Percentiles rank a stretch among this genome's conserved stretches.
Conservation (phyloP, 1,139 yeast species). For the Geotrichum bryndzae region DNA sequence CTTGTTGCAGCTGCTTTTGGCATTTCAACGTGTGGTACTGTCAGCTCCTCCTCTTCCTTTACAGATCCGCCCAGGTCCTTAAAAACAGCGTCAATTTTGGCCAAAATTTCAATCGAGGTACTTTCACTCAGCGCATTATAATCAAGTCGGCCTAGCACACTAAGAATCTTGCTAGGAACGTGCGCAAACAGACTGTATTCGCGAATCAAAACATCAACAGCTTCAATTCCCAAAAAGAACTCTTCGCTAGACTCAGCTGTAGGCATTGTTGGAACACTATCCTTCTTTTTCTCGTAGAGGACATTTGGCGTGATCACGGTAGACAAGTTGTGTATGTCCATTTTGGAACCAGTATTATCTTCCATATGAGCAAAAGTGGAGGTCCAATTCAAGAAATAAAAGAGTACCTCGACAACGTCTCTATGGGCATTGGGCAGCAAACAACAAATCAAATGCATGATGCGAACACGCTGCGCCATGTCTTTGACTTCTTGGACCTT, state of each 20-base stretch:
- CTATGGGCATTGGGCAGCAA: slow-evolving; percentile 78
- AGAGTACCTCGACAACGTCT: slow-evolving; percentile 78
- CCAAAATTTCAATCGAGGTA: not conserved
- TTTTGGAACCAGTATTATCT: slow-evolving; percentile 67
- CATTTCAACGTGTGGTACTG: slow-evolving; percentile 2
- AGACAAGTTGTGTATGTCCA: slow-evolving; percentile 93
- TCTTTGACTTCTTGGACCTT: slow-evolving; percentile 54
- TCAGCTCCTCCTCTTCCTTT: not conserved
- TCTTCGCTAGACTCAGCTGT: slow-evolving; percentile 49
- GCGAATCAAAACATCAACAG: slow-evolving; percentile 77
- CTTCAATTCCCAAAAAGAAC: slow-evolving; percentile 75
- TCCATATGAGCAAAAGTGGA: slow-evolving; percentile 82
- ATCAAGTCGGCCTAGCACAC: slow-evolving; percentile 22
- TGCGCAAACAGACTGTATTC: slow-evolving; percentile 74
- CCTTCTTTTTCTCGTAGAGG: slow-evolving; percentile 40
- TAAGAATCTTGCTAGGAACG: slow-evolving; percentile 60
- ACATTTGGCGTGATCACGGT: slow-evolving; percentile 95
- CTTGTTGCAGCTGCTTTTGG: slow-evolving; percentile 3
- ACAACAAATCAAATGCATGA: slow-evolving; percentile 67
- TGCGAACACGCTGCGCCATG: slow-evolving; percentile 45
- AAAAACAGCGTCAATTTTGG: not conserved
- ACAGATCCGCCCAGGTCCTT: not conserved
- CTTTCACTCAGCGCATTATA: not conserved
- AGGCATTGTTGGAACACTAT: not conserved
- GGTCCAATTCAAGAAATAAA: slow-evolving; percentile 89